Evolutionary conservation across 306 rosid genomes (phyloP), one percentile per base, ranked within the genome.

Genomic region (cucumber (Cucumis sativus)): DNA sequence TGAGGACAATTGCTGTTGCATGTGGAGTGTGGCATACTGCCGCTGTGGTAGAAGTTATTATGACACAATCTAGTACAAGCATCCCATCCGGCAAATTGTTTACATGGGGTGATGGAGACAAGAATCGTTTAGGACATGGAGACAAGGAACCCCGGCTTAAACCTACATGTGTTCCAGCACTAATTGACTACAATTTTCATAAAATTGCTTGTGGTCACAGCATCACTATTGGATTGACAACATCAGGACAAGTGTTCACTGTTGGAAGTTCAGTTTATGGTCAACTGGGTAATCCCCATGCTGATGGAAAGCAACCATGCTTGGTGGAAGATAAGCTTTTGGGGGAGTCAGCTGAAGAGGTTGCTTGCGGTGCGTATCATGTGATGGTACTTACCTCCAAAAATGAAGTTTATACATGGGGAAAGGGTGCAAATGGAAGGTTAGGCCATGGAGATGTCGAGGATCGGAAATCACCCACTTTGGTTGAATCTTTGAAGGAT

Each of bases 21-120:
- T 96, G 97, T 81, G 99, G 98, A 73, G 99, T 91, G 85, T 96
- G 99, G 99, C 99, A 96, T 82, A 92, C 99, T 64, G 99, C 98
- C 73, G 98, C 99, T 23, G 96, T 92, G 55, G 92, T 96, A 58
- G 99, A 96, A 89, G 92, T 96, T 79, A 89, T 91, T 90, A 90
- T 85, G 76, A 96, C 97, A 52, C 87, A 88, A 79, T 91, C 98
- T 45, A 88, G 95, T 87, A 88, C 97, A 76, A 88, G 93, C 80
- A 87, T 88, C 79, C 87, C 96, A 77, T 96, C 98, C 33, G 98
- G 99, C 68, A 96, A 96, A 86, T 87, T 96, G 75, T 96, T 91
- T 83, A 96, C 99, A 71, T 96, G 99, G 99, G 99, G 99, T 20
- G 99, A 96, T 89, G 99, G 99, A 63, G 99, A 96, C 86, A 96